A percentile compares a stretch with the other conserved stretches of the same genome.
phyloP scores from a whole-genome alignment of 176 grass and related monocot genomes.

The Carex parvula region DNA sequence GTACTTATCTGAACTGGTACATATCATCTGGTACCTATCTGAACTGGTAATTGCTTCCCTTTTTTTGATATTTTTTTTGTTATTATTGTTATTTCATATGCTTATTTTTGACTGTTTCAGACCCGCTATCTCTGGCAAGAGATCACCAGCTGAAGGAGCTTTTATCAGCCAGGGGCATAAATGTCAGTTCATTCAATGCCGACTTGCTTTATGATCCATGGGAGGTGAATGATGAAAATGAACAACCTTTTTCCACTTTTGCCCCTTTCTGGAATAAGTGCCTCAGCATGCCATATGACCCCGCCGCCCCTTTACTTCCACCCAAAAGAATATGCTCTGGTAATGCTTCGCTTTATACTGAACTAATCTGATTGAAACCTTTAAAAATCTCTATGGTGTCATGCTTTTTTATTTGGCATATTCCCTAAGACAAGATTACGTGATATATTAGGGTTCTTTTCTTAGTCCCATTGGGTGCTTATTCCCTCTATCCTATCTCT shows the following conservation, averaged over 20 bases:
- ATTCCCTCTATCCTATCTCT: neutral
- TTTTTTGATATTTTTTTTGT: neutral
- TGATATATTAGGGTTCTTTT: slow-evolving; percentile 18
- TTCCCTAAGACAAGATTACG: neutral
- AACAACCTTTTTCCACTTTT: slow-evolving; percentile 67
- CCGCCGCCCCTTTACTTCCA: slow-evolving; percentile 64
- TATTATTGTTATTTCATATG: slow-evolving; percentile 4
- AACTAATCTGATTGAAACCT: neutral
- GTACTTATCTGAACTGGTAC: neutral
- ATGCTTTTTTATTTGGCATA: neutral
- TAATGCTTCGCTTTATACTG: neutral
- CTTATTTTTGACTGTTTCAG: slow-evolving; percentile 38
- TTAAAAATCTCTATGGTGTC: neutral
- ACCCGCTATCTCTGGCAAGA: slow-evolving; percentile 80
- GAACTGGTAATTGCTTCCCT: neutral
- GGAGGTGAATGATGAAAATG: slow-evolving; percentile 76
- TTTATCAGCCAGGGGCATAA: slow-evolving; percentile 51
- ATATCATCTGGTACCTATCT: neutral
- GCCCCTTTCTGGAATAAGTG: slow-evolving; percentile 87
- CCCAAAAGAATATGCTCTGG: slow-evolving; percentile 85
- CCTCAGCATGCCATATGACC: slow-evolving; percentile 82
- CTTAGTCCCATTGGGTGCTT: neutral
- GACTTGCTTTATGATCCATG: slow-evolving; percentile 92
- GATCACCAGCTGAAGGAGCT: slow-evolving; percentile 81
- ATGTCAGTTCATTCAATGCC: slow-evolving; percentile 78